Evolutionary conservation across 1,139 yeast species (phyloP).

Genomic region (Magnusiomyces sp.): DNA sequence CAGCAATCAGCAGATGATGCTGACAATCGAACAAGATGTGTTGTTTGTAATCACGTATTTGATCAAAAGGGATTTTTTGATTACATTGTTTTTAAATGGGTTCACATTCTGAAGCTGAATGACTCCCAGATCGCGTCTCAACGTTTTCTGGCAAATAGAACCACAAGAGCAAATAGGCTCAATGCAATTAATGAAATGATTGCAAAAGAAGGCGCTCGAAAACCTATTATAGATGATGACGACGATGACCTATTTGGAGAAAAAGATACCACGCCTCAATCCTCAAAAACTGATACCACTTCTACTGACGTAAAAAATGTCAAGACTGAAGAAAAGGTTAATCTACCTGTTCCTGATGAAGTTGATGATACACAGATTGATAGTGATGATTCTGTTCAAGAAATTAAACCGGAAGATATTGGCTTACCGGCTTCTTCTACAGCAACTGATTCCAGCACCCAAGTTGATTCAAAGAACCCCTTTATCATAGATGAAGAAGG

Average conservation of each 20-base stretch:
- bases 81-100: conserved; percentile 23
- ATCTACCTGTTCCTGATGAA: neutral
- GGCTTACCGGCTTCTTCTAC: too few relatives aligned
- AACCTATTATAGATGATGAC: conserved; percentile 7
- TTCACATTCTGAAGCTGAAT: conserved; percentile 18
- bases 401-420: too few relatives aligned
- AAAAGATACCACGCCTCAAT: neutral
- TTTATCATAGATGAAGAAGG: neutral
- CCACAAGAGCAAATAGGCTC: too few relatives aligned
- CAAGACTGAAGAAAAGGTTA: neutral
- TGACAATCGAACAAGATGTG: conserved; percentile 19
- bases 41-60: conserved; percentile 19
- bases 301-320: neutral
- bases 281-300: neutral
- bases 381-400: too few relatives aligned
- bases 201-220: too few relatives aligned
- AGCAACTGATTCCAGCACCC: too few relatives aligned
- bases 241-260: conserved; percentile 12
- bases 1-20: conserved; percentile 13
- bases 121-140: conserved; percentile 17
- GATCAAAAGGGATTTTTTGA: conserved; percentile 19
- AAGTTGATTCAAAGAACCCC: too few relatives aligned
- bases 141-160: conserved; percentile 9
- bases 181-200: too few relatives aligned
- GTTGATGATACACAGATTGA: too few relatives aligned